Evolutionary conservation across 2,329 filamentous ascomycete genomes (phyloP), one percentile per base, ranked within the genome.

Genomic region (Aspergillus pseudoviridinutans): DNA sequence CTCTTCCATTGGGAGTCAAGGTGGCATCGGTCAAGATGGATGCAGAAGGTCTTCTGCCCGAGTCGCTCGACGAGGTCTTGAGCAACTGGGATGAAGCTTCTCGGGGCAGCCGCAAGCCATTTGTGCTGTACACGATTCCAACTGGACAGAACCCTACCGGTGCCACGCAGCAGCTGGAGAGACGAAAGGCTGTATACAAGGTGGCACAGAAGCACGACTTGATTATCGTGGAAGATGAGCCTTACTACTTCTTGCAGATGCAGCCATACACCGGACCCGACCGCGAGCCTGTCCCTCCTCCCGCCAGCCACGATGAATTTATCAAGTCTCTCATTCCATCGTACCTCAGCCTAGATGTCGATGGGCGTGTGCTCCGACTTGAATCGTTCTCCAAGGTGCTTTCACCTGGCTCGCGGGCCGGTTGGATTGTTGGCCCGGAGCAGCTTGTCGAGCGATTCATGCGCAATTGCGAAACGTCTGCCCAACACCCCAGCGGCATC

Each of bases 351-450:
- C 81, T 97, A 66, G 92, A 97, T 70, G 81, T 84, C 1, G 92
- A 96, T 72, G 93, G 92, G 7, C 88, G 92, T 60, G 92, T 97
- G 38, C 81, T 96, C 78, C 89, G 92, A 38, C 83, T 97, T 75
- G 92, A 97, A 72, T 96, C 91, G 0, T 95, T 97, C 77, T 95
- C 90, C 68, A 97, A 97, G 77, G 90, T 96, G 1, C 81, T 96
- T 32, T 83, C 91, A 0, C 92, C 93, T 0, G 92, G 92, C 8
- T 87, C 88, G 14, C 85, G 92, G 49, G 77, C 89, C 44, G 92
- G 92, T 46, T 99, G 94, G 93, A 83, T 97, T 58, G 96, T 93
- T 0, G 93, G 87, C 0, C 90, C 90, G 1, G 88, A 88, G 67
- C 89, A 97, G 77, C 82, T 99, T 58, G 79, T 95, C 57, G 90